Evolutionary conservation across 345 rosid genomes (phyloP).

Genomic region (Pugionium cornutum): DNA sequence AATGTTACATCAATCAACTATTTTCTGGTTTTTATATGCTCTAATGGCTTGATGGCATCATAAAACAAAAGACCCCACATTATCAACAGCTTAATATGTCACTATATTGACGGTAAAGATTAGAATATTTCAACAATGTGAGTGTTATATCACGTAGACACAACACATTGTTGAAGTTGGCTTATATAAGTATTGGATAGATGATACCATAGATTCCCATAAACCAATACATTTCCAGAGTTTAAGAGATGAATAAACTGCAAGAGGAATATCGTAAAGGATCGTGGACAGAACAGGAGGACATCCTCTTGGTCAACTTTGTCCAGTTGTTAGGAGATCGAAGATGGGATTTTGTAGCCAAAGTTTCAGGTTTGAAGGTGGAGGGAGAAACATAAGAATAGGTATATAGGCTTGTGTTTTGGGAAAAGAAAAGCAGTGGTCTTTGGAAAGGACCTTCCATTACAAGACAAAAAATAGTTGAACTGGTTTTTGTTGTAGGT

Average conservation of each 20-base stretch:
- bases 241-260: constrained; percentile 51
- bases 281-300: constrained; percentile 98
- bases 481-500: constrained; percentile 81
- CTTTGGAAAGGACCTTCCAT: constrained; percentile 53
- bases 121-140: constrained; percentile 38
- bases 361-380: constrained; percentile 99
- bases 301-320: constrained; percentile 73
- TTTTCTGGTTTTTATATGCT: background rate
- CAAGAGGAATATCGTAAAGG: constrained; percentile 82
- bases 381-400: constrained; percentile 86
- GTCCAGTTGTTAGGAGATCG: constrained; percentile 95
- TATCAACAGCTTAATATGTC: constrained; percentile 47
- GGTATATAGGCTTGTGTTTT: constrained; percentile 56
- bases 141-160: constrained; percentile 41
- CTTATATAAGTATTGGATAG: constrained; percentile 52
- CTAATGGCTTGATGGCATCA: constrained; percentile 72
- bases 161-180: constrained; percentile 33
- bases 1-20: constrained; percentile 31
- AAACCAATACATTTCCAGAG: background rate
- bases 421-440: constrained; percentile 46
- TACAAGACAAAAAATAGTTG: constrained; percentile 33
- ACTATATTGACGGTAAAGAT: constrained; percentile 56
- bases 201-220: constrained; percentile 36
- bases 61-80: constrained; percentile 41
- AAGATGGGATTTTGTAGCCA: constrained; percentile 96